Evolutionary conservation across 768 basidiomycete species (phyloP).

Genomic region (Russula ochroleuca): DNA sequence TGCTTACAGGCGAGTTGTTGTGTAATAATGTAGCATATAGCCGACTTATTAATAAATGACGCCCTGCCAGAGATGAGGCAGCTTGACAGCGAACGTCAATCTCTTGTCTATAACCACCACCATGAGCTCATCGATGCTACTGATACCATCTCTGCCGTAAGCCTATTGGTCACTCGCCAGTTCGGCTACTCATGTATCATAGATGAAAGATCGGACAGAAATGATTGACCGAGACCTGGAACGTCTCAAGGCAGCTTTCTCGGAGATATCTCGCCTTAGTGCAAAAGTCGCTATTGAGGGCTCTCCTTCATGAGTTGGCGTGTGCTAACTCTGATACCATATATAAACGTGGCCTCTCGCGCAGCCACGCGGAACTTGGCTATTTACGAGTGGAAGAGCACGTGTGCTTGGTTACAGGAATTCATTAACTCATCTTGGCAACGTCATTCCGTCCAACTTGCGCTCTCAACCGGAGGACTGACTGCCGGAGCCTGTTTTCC

Average conservation of each 20-base stretch:
- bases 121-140: slow-evolving; percentile 92
- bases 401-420: not conserved
- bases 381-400: not conserved
- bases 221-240: slow-evolving; percentile 82
- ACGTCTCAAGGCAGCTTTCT: slow-evolving; percentile 72
- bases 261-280: slow-evolving; percentile 77
- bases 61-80: slow-evolving; percentile 62
- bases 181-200: not conserved
- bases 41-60: not conserved
- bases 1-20: slow-evolving; percentile 54
- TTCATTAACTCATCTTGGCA: not conserved
- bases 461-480: slow-evolving; percentile 4
- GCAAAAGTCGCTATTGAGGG: slow-evolving; percentile 58
- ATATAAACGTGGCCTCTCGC: not conserved
- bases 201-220: slow-evolving; percentile 90
- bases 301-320: slow-evolving; percentile 8
- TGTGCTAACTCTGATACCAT: not conserved
- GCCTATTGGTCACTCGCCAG: slow-evolving; percentile 28
- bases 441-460: not conserved
- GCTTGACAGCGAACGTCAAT: slow-evolving; percentile 83
- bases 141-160: slow-evolving; percentile 82
- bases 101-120: slow-evolving; percentile 92
- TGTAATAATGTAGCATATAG: not conserved
- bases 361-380: too few species aligned
- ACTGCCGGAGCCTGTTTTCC: slow-evolving; percentile 20